Conservation (phyloP, 2,329 filamentous ascomycete genomes). For the Lachnellula willkommii region DNA sequence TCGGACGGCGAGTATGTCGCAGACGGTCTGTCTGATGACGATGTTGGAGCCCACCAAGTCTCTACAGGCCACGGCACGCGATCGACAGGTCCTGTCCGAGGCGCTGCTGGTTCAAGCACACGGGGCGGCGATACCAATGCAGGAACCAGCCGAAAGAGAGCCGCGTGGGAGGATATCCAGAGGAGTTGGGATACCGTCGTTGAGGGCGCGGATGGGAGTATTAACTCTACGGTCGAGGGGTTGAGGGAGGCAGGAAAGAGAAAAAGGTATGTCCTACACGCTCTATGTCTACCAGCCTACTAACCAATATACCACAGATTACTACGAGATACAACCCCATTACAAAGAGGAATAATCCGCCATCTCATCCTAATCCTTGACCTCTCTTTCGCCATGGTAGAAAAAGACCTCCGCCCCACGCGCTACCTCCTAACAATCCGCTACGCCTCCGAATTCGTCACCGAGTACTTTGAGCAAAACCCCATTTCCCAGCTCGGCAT, state of each 20-base stretch:
- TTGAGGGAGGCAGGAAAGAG: slow-evolving; percentile 78
- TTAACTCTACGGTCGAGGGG: slow-evolving; percentile 66
- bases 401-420: slow-evolving; percentile 90
- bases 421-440: slow-evolving; percentile 76
- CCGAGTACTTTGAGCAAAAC: slow-evolving; percentile 97
- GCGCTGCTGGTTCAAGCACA: slow-evolving; percentile 24
- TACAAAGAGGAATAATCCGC: slow-evolving; percentile 96
- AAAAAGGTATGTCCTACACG: slow-evolving; percentile 45
- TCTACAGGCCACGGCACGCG: slow-evolving; percentile 27
- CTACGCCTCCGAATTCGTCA: slow-evolving; percentile 81
- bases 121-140: slow-evolving; percentile 26
- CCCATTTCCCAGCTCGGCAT: slow-evolving; percentile 94
- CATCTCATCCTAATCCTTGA: slow-evolving; percentile 88
- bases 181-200: slow-evolving; percentile 68
- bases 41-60: slow-evolving; percentile 39
- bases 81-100: slow-evolving; percentile 25
- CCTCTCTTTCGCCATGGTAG: slow-evolving; percentile 86
- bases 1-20: slow-evolving; percentile 67
- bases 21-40: slow-evolving; percentile 60
- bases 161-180: slow-evolving; percentile 62
- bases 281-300: background rate
- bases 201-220: slow-evolving; percentile 72
- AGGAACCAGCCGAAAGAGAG: slow-evolving; percentile 39
- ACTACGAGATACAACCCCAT: slow-evolving; percentile 85
- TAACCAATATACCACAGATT: slow-evolving; percentile 48